A percentile compares a stretch with the other conserved stretches of the same genome.
Conservation (phyloP, 805 yeast genomes). For the Pichia ethanolica region DNA sequence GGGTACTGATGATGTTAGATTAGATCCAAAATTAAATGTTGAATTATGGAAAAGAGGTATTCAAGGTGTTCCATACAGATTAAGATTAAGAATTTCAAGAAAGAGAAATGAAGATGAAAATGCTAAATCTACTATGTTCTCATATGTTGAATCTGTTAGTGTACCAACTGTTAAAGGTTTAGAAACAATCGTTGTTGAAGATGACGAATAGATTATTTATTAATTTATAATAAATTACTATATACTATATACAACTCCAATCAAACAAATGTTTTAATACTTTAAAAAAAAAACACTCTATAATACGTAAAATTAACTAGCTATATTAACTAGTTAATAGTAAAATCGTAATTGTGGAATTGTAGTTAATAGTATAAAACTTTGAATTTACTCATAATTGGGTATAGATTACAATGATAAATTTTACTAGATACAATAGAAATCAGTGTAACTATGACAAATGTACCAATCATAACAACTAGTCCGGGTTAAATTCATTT, state of each 20-base stretch:
- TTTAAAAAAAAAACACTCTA: no score
- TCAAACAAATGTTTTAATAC: background rate
- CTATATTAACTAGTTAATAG: no score
- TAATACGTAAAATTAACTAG: no score
- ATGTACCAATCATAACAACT: conserved; percentile 57
- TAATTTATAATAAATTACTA: background rate
- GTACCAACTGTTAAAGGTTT: conserved; percentile 96
- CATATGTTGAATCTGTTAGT: conserved; percentile 94
- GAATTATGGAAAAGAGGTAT: conserved; percentile 99
- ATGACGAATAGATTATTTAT: conserved; percentile 29
- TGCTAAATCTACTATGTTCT: conserved; percentile 95
- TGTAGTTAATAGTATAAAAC: no score
- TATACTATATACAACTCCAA: background rate
- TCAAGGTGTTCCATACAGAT: conserved; percentile 97
- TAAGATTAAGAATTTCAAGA: conserved; percentile 93
- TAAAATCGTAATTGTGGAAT: no score
- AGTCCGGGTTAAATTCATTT: conserved; percentile 39
- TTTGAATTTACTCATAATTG: no score
- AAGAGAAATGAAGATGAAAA: conserved; percentile 99
- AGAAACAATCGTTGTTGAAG: conserved; percentile 94
- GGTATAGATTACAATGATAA: no score
- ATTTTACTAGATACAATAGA: background rate
- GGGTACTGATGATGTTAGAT: conserved; percentile 98
- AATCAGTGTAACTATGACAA: conserved; percentile 88
- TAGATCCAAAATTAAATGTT: conserved; percentile 97